Base-by-base conservation (phyloP, 305 asterid genomes). In the Fraxinus velutina region DNA sequence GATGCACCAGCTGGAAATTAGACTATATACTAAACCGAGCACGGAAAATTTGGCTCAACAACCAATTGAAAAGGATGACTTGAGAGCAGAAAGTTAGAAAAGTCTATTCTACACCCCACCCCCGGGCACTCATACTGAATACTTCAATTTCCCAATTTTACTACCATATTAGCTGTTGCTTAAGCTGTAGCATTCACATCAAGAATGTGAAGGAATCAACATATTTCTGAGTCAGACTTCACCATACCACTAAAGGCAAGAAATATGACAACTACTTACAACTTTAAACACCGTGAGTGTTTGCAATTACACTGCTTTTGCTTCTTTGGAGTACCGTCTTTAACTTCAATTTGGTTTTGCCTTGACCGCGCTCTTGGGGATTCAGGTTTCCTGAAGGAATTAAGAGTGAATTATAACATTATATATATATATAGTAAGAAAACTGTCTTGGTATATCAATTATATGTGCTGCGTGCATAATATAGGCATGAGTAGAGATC, bases 221-320 rank as follows among this genome's bases (percentile, higher is more conserved):
- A 66, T 66, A 66, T 22, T 9, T 30, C n/a, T 64, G 6, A 64
- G 73, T 64, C 4, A 8, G 34, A 4, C n/a, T 21, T 64, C 27
- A 27, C 72, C 71, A 64, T 62, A 64, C 1, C 1, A 52, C 75
- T 47, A 80, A 78, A 80, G 66, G 29, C 34, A 64, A 32, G 81
- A 85, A 83, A 84, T 76, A 44, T 77, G 77, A 72, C 52, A 78
- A 83, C 17, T 76, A 75, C 97, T 92, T 90, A 92, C 97, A 92
- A 84, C 86, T 92, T 92, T 85, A 92, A 85, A 86, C 97, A 92
- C 74, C 93, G 90, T 2, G 97, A 92, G 85, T 92, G 93, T 83
- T 91, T 91, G 89, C 97, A 92, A 82, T 92, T 92, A 75, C 97
- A 92, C 90, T 89, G 97, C 83, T 92, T 92, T 86, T 88, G 94